A percentile compares a stretch with the other conserved stretches of the same genome.
Evolutionary conservation across 169 alveolate genomes (phyloP).

Genomic region (Plasmodium billcollinsi): DNA sequence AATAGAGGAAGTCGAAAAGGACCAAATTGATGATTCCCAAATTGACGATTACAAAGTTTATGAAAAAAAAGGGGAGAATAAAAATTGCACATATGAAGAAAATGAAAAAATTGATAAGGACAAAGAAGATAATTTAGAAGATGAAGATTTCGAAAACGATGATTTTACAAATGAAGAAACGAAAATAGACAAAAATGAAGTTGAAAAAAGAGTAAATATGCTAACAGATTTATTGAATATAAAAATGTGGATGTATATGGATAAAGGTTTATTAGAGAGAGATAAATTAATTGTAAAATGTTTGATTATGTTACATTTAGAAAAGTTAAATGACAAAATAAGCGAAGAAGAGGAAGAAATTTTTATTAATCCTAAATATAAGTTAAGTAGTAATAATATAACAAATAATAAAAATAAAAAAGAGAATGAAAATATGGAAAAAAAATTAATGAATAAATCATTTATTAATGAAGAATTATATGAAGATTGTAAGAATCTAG

Average conservation of each 20-base stretch:
- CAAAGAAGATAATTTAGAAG: conserved; percentile 65
- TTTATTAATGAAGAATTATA: conserved; percentile 69
- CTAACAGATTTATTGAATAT: conserved; percentile 91
- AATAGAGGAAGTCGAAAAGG: not conserved
- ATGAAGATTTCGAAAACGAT: conserved; percentile 78
- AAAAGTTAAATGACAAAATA: conserved; percentile 84
- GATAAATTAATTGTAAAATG: conserved; percentile 96
- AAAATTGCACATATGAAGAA: not conserved
- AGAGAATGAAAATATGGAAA: conserved; percentile 65
- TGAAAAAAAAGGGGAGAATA: not conserved
- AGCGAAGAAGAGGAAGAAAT: conserved; percentile 72
- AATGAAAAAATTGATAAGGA: conserved; percentile 2
- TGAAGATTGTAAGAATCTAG: conserved; percentile 65
- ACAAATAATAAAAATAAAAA: not conserved
- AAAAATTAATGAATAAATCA: conserved; percentile 83
- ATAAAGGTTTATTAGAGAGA: conserved; percentile 94
- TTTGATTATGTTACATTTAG: conserved; percentile 91
- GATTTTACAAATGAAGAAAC: conserved; percentile 84
- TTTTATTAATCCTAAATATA: conserved; percentile 80
- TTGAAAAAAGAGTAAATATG: conserved; percentile 89
- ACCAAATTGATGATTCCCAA: not conserved
- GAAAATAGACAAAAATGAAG: conserved; percentile 85
- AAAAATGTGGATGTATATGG: conserved; percentile 92
- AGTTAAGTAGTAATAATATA: conserved; percentile 54
- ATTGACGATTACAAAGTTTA: not conserved